Evolutionary conservation across 2,329 filamentous ascomycete genomes (phyloP), one percentile per base, ranked within the genome.

Genomic region (Aspergillus felis): DNA sequence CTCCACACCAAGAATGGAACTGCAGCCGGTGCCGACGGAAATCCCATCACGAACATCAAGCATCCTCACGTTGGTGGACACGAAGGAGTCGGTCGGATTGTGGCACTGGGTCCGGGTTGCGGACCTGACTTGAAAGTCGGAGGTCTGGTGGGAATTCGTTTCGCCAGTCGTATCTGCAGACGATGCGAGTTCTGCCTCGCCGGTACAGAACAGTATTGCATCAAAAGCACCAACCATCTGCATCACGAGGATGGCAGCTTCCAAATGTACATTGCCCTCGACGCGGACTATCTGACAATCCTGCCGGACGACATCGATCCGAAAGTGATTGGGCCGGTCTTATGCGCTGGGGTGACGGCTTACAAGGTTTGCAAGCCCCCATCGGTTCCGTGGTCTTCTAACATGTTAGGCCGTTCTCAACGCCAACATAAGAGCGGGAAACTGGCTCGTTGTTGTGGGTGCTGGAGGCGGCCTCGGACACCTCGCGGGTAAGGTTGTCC

Each of bases 161-260:
- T 78, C 60, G 61, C 69, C 6, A 76, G 74, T 52, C 70, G 76
- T 0, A 71, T 79, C 20, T 78, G 77, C 62, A 68, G 77, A 22
- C 67, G 75, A 27, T 79, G 76, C 60, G 74, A 78, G 51, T 78
- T 74, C 54, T 78, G 77, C 58, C 67, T 75, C n/a, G 71, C 72
- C 0, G 74, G 72, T 4, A 69, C 58, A 42, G 77, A 76, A 56
- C 74, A 76, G 66, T 72, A 78, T 58, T 79, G 77, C 48, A 57
- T 68, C 28, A 72, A 74, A 38, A 69, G 73, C 35, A 79, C 74
- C 8, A 79, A 79, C 47, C 77, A 79, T 64, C 63, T 79, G 48
- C 76, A 78, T 59, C 76, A 79, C 56, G 76, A 79, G 53, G 77
- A 79, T 57, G 78, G 78, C 0, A 74, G 74, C 50, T 79, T 79